phyloP scores from a whole-genome alignment of 2,329 filamentous ascomycete species.

The Cercospora janseana region DNA sequence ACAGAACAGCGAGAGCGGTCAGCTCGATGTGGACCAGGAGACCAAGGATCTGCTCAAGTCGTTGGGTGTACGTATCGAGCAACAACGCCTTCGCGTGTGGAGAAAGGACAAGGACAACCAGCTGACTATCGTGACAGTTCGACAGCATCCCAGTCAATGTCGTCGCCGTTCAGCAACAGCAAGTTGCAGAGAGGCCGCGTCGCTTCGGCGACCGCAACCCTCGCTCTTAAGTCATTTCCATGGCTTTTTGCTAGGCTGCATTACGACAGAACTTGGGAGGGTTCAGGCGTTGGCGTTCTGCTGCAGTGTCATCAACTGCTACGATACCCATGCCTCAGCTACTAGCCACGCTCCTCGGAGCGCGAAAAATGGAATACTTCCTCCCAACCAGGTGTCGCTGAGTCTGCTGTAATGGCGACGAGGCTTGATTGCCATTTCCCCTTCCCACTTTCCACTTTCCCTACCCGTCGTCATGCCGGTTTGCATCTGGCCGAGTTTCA shows the following conservation, averaged over 20 bases:
- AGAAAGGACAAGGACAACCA: background rate
- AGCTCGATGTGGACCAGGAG: slow-evolving; percentile 92
- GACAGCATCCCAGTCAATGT: slow-evolving; percentile 97
- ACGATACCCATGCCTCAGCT: slow-evolving; percentile 16
- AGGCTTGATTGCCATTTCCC: slow-evolving; percentile 26
- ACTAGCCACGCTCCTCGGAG: slow-evolving; percentile 11
- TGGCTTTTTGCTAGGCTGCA: slow-evolving; percentile 11
- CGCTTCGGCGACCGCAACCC: slow-evolving; percentile 67
- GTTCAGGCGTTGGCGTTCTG: slow-evolving; percentile 24
- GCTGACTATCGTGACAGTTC: slow-evolving; percentile 61
- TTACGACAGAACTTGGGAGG: slow-evolving; percentile 22
- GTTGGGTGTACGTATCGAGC: slow-evolving; percentile 82
- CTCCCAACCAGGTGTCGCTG: slow-evolving; percentile 25
- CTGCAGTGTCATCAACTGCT: slow-evolving; percentile 8
- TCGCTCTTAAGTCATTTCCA: slow-evolving; percentile 26
- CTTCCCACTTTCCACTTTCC: slow-evolving; percentile 11
- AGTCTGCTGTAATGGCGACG: slow-evolving; percentile 22
- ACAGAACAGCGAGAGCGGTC: slow-evolving; percentile 87
- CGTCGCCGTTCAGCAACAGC: slow-evolving; percentile 82
- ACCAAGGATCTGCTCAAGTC: slow-evolving; percentile 99
- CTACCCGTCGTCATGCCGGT: slow-evolving; percentile 9
- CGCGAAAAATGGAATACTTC: slow-evolving; percentile 15
- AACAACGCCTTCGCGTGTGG: background rate
- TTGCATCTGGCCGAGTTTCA: background rate
- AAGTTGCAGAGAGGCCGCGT: slow-evolving; percentile 76